A percentile compares a stretch with the other conserved stretches of the same genome.
These are phyloP conservation scores for Aspergillus ibericus DNA, from an alignment of 2,329 filamentous ascomycete species.

Conservation along the genomic window DNA sequence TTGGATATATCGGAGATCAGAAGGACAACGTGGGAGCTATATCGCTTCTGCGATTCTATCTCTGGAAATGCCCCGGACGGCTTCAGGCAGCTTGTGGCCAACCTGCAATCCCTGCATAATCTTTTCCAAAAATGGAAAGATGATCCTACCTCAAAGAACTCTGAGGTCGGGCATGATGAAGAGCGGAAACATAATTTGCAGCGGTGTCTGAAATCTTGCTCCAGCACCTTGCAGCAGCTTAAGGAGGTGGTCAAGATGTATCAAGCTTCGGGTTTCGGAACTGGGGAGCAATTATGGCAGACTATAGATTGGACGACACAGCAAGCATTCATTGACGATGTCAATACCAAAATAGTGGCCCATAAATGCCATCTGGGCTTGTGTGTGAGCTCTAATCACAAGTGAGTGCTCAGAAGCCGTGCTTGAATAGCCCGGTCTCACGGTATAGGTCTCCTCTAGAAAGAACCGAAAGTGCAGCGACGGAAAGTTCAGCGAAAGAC, in stretches of 20 bases:
- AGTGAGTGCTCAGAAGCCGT: constrained; percentile 18
- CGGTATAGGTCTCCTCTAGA: constrained; percentile 22
- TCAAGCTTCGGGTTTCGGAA: constrained; percentile 19
- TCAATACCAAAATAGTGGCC: constrained; percentile 31
- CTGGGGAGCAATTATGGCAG: constrained; percentile 29
- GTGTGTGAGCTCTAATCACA: constrained; percentile 29
- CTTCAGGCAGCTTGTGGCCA: constrained; percentile 29
- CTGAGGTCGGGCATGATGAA: constrained; percentile 24
- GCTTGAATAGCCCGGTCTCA: neutral
- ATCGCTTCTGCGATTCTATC: constrained; percentile 27
- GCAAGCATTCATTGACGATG: constrained; percentile 25
- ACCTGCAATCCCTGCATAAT: constrained; percentile 29
- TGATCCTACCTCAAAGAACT: constrained; percentile 24
- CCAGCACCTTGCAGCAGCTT: constrained; percentile 25
- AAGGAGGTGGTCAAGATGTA: constrained; percentile 25
- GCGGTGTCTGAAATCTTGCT: constrained; percentile 25
- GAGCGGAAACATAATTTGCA: constrained; percentile 24
- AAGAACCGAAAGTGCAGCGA: constrained; percentile 24
- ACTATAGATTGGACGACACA: constrained; percentile 32
- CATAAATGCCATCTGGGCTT: constrained; percentile 31
- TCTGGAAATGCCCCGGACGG: constrained; percentile 30
- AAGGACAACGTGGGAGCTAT: constrained; percentile 29
- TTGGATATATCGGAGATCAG: constrained; percentile 26
- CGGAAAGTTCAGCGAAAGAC: constrained; percentile 24
- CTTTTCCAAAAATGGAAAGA: constrained; percentile 24